These are phyloP conservation scores for Trifolium dubium DNA, from an alignment of 306 rosid species.

Conservation along the genomic window DNA sequence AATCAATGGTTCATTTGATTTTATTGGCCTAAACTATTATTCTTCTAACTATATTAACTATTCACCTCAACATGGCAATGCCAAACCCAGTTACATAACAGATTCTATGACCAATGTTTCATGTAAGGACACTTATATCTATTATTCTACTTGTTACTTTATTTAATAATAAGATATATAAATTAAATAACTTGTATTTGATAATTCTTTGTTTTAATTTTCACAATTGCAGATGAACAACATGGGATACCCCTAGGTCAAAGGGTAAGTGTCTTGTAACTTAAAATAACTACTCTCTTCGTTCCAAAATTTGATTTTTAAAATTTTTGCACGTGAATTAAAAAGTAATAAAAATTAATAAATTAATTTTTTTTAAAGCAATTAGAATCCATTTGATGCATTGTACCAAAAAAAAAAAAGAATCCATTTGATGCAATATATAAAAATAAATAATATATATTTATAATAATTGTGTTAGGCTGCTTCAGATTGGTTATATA, in stretches of 20 bases:
- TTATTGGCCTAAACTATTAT: slow-evolving; percentile 68
- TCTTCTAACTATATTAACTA: slow-evolving; percentile 47
- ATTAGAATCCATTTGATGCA: no score
- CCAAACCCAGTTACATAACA: slow-evolving; percentile 25
- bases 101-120: slow-evolving; percentile 45
- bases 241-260: slow-evolving; percentile 35
- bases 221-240: slow-evolving; percentile 28
- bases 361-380: no score
- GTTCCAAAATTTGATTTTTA: no score
- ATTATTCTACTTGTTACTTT: neutral
- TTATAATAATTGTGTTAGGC: slow-evolving; percentile 29
- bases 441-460: no score
- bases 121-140: slow-evolving; percentile 30
- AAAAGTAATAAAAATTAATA: no score
- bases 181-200: neutral
- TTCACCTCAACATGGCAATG: slow-evolving; percentile 18
- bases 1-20: slow-evolving; percentile 62
- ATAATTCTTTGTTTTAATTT: neutral
- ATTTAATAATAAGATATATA: neutral
- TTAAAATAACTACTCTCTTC: neutral
- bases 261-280: slow-evolving; percentile 18
- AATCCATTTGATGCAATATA: no score
- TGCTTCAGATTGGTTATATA: slow-evolving; percentile 50
- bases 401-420: no score
- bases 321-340: no score